Evolutionary conservation across 2,329 filamentous ascomycete species (phyloP), one percentile per base, ranked within the genome.

Genomic region (Aureobasidium sp.): DNA sequence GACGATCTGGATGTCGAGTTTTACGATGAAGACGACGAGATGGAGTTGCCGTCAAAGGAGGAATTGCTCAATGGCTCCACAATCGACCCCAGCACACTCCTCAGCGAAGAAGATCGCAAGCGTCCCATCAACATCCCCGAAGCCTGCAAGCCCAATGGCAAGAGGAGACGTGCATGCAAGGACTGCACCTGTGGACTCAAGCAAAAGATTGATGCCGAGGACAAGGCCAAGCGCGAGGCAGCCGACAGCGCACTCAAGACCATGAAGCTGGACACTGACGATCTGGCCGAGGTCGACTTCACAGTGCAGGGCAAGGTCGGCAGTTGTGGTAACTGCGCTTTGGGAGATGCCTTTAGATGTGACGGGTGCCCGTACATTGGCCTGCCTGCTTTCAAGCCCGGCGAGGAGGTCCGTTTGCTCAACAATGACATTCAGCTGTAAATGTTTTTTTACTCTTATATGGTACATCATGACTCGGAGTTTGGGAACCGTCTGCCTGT

Each of bases 271-370:
- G 84, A 82, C 55, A 79, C 85, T 0, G 87, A 90, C 69, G 94
- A 99, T 72, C 78, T 99, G 53, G 86, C 84, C 57, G 93, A 97
- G 75, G 82, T 97, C 9, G 94, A 99, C 76, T 97, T 99, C 72
- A 99, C 94, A 0, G 90, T 97, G n/a, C 84, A 96, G 75, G 94
- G 94, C 68, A 97, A 97, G 79, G 90, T 93, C 6, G 93, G 94
- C 61, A 95, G 90, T 20, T 99, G 94, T 74, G 91, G 91, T 31
- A 97, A 93, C 76, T 97, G 94, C 76, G 88, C 91, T 31, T 81
- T 99, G 17, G 94, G 94, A 56, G 93, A 97, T 75, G 93, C 94
- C 0, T 83, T 82, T 70, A 73, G 82, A 22, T 84, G 82, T 66
- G 81, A 83, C 67, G 82, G 84, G 2, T 90, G 87, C 70, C 92